These are phyloP conservation scores for Puccinellia tenuiflora DNA, from an alignment of 176 grass and related monocot genomes.

Conservation along the genomic window DNA sequence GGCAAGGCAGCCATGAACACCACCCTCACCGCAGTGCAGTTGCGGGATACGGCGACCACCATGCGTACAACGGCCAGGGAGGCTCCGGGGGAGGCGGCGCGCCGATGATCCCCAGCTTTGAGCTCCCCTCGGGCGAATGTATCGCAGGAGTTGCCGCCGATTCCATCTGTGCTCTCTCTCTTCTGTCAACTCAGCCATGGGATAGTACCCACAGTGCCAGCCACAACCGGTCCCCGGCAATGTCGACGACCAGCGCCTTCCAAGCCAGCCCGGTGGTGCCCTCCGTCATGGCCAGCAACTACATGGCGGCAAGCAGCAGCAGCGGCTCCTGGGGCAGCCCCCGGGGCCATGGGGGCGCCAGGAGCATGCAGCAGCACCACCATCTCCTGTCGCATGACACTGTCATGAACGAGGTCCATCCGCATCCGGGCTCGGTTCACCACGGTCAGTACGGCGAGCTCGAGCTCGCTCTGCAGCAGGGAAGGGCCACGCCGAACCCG, in stretches of 20 bases:
- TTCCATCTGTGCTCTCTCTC: slow-evolving; percentile 99
- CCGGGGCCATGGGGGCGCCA: slow-evolving; percentile 13
- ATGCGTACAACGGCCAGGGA: slow-evolving; percentile 27
- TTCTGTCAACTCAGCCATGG: slow-evolving; percentile 98
- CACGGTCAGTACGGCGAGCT: slow-evolving; percentile 75
- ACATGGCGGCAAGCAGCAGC: slow-evolving; percentile 3
- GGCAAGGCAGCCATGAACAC: slow-evolving; percentile 42
- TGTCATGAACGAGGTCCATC: slow-evolving; percentile 12
- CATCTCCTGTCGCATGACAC: background rate
- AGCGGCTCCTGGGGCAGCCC: slow-evolving; percentile 18
- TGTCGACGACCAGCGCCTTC: slow-evolving; percentile 33
- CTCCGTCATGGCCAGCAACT: slow-evolving; percentile 45
- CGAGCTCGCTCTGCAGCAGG: slow-evolving; percentile 84
- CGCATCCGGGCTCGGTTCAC: background rate
- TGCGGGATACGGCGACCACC: slow-evolving; percentile 42
- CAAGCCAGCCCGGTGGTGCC: slow-evolving; percentile 30
- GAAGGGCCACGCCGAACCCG: slow-evolving; percentile 28
- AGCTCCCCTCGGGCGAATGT: slow-evolving; percentile 55
- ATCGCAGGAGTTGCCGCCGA: slow-evolving; percentile 55
- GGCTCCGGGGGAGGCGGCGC: slow-evolving; percentile 22
- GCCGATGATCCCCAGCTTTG: slow-evolving; percentile 21
- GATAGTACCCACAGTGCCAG: slow-evolving; percentile 36
- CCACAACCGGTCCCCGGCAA: slow-evolving; percentile 29
- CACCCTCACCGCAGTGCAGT: slow-evolving; percentile 43
- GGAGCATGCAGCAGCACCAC: background rate